Evolutionary conservation across 352 stramenopile genomes (phyloP).

Genomic region (Peronosclerospora sorghi): DNA sequence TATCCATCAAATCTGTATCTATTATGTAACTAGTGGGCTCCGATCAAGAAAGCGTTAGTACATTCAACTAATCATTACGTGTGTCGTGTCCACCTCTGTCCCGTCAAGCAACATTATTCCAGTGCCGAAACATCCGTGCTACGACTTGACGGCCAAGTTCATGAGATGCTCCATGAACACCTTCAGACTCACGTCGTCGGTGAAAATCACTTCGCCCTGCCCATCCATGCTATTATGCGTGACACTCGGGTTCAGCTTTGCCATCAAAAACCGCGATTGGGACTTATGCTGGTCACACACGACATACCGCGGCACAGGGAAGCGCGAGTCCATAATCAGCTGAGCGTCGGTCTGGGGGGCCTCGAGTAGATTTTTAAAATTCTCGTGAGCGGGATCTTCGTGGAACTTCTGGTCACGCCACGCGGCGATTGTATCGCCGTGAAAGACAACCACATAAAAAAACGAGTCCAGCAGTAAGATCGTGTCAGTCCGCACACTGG

Average conservation of each 20-base stretch:
- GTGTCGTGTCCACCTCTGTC: too few relatives aligned
- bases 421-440: constrained; percentile 97
- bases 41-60: too few relatives aligned
- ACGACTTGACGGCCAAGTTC: constrained; percentile 83
- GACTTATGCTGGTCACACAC: constrained; percentile 99
- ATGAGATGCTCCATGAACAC: constrained; percentile 99
- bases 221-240: constrained; percentile 94
- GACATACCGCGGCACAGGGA: constrained; percentile 98
- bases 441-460: constrained; percentile 99
- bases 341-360: constrained; percentile 96
- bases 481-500: constrained; percentile 93
- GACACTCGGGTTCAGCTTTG: constrained; percentile 97
- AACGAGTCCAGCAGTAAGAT: constrained; percentile 99
- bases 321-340: constrained; percentile 98
- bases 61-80: too few relatives aligned
- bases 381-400: constrained; percentile 91
- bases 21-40: too few relatives aligned
- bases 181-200: constrained; percentile 98
- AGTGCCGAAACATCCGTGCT: constrained; percentile 10
- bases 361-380: constrained; percentile 97
- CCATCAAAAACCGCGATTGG: constrained; percentile 98
- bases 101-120: neutral
- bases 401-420: constrained; percentile 97
- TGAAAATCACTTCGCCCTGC: constrained; percentile 95
- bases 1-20: too few relatives aligned